These are phyloP conservation scores for Aspergillus sergii DNA, from an alignment of 2,329 filamentous ascomycete species.

Conservation along the genomic window DNA sequence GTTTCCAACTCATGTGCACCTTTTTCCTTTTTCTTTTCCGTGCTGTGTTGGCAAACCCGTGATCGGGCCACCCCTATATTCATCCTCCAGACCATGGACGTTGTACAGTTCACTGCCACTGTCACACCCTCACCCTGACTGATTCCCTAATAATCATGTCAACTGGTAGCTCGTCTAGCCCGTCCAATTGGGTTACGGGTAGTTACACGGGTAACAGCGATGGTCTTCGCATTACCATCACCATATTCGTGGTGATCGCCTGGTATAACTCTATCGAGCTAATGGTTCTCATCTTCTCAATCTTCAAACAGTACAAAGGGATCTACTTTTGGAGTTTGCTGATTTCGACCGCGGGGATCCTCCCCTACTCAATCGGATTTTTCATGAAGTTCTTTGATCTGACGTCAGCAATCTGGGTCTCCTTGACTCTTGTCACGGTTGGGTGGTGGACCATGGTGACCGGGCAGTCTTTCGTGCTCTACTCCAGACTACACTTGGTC, in stretches of 20 bases:
- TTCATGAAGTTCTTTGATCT: constrained; percentile 31
- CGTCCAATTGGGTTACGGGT: constrained; percentile 31
- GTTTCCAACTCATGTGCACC: background rate
- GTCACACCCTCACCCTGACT: background rate
- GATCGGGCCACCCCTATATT: background rate
- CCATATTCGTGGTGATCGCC: constrained; percentile 30
- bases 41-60: background rate
- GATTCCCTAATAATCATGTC: constrained; percentile 18
- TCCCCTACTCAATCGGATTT: constrained; percentile 43
- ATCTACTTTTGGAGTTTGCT: constrained; percentile 55
- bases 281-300: constrained; percentile 49
- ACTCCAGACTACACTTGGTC: constrained; percentile 62
- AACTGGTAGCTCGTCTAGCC: constrained; percentile 27
- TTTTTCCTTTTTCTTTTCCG: background rate
- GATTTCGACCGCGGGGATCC: constrained; percentile 44
- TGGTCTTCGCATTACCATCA: constrained; percentile 31
- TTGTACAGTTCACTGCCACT: background rate
- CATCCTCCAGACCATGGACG: background rate
- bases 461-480: constrained; percentile 38
- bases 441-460: constrained; percentile 61
- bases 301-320: constrained; percentile 51
- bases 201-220: constrained; percentile 23
- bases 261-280: constrained; percentile 46
- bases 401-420: constrained; percentile 26
- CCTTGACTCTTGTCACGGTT: constrained; percentile 45